Conservation (phyloP, 2,329 filamentous ascomycete species). For the Bipolaris victoriae region DNA sequence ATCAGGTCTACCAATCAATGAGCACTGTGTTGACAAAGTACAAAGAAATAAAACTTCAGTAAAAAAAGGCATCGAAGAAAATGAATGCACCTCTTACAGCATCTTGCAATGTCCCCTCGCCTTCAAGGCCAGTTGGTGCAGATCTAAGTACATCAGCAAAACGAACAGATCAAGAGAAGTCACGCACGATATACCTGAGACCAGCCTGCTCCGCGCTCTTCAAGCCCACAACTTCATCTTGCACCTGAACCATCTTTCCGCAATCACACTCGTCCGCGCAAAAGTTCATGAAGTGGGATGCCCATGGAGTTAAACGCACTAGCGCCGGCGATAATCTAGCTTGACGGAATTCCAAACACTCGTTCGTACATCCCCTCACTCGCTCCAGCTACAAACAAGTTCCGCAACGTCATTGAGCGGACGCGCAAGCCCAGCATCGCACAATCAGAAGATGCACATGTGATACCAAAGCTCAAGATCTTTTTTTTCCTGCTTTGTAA, state of each 20-base stretch:
- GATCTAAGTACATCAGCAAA: slow-evolving; percentile 22
- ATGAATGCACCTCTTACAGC: slow-evolving; percentile 47
- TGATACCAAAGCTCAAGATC: slow-evolving; percentile 19
- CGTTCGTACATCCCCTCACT: background rate
- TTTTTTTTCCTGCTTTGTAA: slow-evolving; percentile 6
- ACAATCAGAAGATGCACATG: slow-evolving; percentile 15
- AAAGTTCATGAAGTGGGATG: slow-evolving; percentile 12
- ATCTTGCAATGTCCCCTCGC: slow-evolving; percentile 32
- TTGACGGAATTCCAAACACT: background rate
- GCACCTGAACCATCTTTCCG: slow-evolving; percentile 18
- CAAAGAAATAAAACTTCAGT: background rate
- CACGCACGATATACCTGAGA: slow-evolving; percentile 21
- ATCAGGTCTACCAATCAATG: slow-evolving; percentile 57
- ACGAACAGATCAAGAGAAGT: background rate
- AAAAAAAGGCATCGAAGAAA: slow-evolving; percentile 6
- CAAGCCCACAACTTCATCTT: slow-evolving; percentile 31
- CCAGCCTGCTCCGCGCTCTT: slow-evolving; percentile 18
- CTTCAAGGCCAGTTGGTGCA: slow-evolving; percentile 40
- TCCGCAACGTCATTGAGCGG: slow-evolving; percentile 3
- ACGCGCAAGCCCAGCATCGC: background rate
- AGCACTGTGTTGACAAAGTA: background rate
- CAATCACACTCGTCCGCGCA: slow-evolving; percentile 7
- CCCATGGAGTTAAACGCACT: slow-evolving; percentile 28
- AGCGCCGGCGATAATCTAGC: slow-evolving; percentile 21
- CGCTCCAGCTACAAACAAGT: background rate